Base-by-base conservation (phyloP, 805 yeast species). In the Suhomyces vadensis region DNA sequence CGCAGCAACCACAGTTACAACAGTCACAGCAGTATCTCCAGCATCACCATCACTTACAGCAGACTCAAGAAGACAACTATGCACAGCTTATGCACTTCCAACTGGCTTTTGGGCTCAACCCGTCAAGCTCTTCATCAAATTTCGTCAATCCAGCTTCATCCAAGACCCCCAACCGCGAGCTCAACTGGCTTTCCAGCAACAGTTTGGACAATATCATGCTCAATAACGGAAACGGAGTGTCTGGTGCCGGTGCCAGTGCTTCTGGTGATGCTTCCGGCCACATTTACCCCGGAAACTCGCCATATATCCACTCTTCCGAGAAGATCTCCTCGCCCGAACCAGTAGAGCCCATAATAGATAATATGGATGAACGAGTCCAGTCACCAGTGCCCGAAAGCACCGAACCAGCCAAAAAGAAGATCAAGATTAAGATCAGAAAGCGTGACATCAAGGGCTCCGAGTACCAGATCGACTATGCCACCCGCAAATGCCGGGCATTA, bases 381-480 rank as follows among this genome's bases (percentile, higher is more conserved):
- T n/a, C 20, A 21, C 39, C 39, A 4, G 19, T 13, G 5, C 35
- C 14, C 6, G 26, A 23, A 7, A n/a, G 10, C 17, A 9, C 20
- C 10, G 39, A 23, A 20, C 41, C 46, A 6, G 41, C 39, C 25
- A 42, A 42, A 20, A 38, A 38, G 19, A 23, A 19, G 19, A 24
- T 37, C 14, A 38, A 38, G 27, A 26, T 26, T 14, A 36, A 51
- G 48, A 37, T 31, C 44, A 21, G 39, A 41, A 27, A 41, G 42
- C 55, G 46, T 38, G 47, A 48, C 16, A 42, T 47, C 16, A 39
- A 37, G 17, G 36, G 38, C 21, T 42, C 51, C 6, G 58, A 56
- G 17, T 51, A 49, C 31, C 45, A 46, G 33, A 55, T 66, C 35
- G 69, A 66, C 44, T 63, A 63, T 46, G 50, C 56, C 6, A 48